Conservation (phyloP, 306 rosid species). For the Prunus dulcis region DNA sequence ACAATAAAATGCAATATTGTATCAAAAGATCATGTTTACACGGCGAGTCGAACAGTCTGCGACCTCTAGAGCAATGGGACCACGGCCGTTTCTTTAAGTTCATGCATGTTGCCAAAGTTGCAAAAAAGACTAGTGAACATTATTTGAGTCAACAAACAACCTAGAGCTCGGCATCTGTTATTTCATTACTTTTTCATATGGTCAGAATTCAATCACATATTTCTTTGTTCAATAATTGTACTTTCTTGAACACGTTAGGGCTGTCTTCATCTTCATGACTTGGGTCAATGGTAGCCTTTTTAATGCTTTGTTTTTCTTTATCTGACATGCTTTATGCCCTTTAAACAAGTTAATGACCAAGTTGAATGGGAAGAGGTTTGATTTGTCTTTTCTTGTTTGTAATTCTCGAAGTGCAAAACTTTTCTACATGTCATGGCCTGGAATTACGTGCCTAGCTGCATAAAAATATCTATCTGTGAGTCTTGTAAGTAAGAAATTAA, state of each 20-base stretch:
- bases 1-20: not conserved
- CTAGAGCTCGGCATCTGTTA: not conserved
- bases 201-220: not conserved
- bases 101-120: not conserved
- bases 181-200: not conserved
- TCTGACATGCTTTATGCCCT: no score
- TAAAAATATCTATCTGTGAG: no score
- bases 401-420: not conserved
- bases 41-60: not conserved
- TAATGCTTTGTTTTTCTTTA: no score
- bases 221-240: not conserved
- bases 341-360: not conserved
- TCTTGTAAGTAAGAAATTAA: no score
- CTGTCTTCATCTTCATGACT: not conserved
- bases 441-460: no score
- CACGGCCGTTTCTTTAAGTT: not conserved
- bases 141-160: slow-evolving; percentile 3
- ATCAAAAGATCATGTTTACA: not conserved
- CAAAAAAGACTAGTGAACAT: not conserved
- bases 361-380: not conserved
- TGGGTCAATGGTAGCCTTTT: slow-evolving; percentile 13
- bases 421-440: not conserved
- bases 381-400: not conserved
- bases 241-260: not conserved
- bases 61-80: not conserved